Evolutionary conservation across 2,329 filamentous ascomycete genomes (phyloP), one percentile per base, ranked within the genome.

Genomic region (Exophiala spinifera): DNA sequence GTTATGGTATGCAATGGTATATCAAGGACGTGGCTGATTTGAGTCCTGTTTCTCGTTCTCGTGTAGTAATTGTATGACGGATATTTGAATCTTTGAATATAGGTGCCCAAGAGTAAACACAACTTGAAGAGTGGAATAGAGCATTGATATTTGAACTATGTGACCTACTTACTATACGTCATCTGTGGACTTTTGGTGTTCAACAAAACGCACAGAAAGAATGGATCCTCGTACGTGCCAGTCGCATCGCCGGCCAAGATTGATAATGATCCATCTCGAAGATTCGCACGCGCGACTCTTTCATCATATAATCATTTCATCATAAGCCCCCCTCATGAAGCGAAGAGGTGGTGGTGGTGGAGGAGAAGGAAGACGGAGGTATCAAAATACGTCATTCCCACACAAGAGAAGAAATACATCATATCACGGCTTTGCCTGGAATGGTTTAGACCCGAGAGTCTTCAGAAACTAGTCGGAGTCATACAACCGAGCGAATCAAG

Each of bases 251-350:
- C 33, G n/a, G 33, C 13, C 33, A 36, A 36, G 13, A 11, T 36
- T 46, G 23, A 37, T n/a, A 39, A 36, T 23, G 10, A 42, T 13
- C 28, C 10, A 43, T 49, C 47, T 49, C 47, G 47, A 49, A 49
- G 42, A 34, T 49, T 49, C 47, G 47, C 47, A 31, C 36, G 15
- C 34, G 47, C 31, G 36, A 17, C 8, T 23, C 21, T 11, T 20
- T 25, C 23, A 25, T 25, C 23, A 25, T 25, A 25, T 25, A 3
- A 25, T 25, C 23, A 25, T 25, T 25, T 25, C 23, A 25, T 25
- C 23, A 25, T 25, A 7, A 25, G 7, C 23, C 23, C 23, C n/a
- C n/a, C n/a, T n/a, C n/a, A n/a, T 25, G 23, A 25, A 25, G 23
- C 4, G 23, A 25, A 7, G 23, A 25, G 23, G n/a, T n/a, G n/a